Evolutionary conservation across 306 rosid species (phyloP).

Genomic region (Luffa acutangula): DNA sequence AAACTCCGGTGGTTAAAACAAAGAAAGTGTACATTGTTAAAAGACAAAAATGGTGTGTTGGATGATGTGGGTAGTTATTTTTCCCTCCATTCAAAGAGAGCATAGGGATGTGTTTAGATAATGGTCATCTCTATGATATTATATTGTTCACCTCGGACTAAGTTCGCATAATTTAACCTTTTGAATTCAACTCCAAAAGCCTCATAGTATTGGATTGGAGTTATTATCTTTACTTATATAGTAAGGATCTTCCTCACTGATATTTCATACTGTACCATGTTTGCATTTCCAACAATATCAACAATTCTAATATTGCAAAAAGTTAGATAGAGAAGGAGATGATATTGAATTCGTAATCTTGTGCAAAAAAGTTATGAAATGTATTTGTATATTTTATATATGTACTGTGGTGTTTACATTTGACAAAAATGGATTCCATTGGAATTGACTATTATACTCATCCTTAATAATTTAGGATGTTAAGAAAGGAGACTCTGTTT

Average conservation of each 20-base stretch:
- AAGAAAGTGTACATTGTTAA: background rate
- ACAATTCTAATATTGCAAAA: background rate
- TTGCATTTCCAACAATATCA: background rate
- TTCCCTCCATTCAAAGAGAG: background rate
- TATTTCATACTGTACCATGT: background rate
- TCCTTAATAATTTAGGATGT: constrained; percentile 18
- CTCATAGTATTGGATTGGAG: background rate
- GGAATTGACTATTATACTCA: background rate
- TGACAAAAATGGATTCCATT: constrained; percentile 2
- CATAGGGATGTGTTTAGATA: background rate
- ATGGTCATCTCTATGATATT: background rate
- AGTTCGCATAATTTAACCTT: background rate
- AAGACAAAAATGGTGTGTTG: background rate
- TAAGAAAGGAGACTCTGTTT: constrained; percentile 25
- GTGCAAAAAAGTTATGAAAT: background rate
- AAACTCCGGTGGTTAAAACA: background rate
- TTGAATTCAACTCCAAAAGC: background rate
- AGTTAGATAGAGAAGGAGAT: background rate
- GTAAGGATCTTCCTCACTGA: background rate
- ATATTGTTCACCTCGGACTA: background rate
- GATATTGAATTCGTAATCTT: background rate
- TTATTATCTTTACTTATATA: background rate
- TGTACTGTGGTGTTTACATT: background rate
- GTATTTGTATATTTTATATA: background rate
- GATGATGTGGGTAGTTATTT: background rate